Evolutionary conservation across 805 yeast species (phyloP), one percentile per base, ranked within the genome.

Genomic region (Candida cerambycidarum): DNA sequence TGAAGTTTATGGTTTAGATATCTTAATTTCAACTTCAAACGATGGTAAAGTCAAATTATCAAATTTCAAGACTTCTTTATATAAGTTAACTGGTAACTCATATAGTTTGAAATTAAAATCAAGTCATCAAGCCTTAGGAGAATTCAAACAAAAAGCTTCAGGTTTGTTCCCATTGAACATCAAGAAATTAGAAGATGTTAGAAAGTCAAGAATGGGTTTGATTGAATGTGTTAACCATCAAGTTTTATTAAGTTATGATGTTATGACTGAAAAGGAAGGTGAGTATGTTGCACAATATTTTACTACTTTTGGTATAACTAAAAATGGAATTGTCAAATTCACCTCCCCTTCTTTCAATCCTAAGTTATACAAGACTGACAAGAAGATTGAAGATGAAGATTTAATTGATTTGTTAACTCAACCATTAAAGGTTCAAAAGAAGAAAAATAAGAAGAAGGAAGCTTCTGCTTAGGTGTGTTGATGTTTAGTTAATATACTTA

Each of bases 1-100:
- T 59, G 89, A 85, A 60, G 92, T 85, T 27, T 85, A 78, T 59
- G 92, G 92, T 39, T 69, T 85, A 53, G 92, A 85, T 59, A 75
- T 85, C 47, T 71, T 85, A 47, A 71, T 85, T 49, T 75, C 86
- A 17, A 75, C 85, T 32, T 77, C 84, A 5, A 63, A 62, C 39
- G 84, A 78, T 38, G 89, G 92, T 49, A 82, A 82, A 69, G 84
- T 82, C 46, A 75, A 77, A 59, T 61, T 65, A 44, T 70, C 81
- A 42, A 78, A 79, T 53, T 70, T 74, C 57, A 77, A 77, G 58
- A 84, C 92, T 51, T 75, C 88, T 37, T 71, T 85, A 53, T 84
- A 77, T 75, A 84, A 84, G 67, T 75, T 82, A 62, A 80, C 86
- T 39, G 88, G 87, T 52, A 76, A 70, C 59, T 72, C 76, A 31